Evolutionary conservation across 2,329 filamentous ascomycete species (phyloP), one percentile per base, ranked within the genome.

Genomic region (Clarireedia homoeocarpa): DNA sequence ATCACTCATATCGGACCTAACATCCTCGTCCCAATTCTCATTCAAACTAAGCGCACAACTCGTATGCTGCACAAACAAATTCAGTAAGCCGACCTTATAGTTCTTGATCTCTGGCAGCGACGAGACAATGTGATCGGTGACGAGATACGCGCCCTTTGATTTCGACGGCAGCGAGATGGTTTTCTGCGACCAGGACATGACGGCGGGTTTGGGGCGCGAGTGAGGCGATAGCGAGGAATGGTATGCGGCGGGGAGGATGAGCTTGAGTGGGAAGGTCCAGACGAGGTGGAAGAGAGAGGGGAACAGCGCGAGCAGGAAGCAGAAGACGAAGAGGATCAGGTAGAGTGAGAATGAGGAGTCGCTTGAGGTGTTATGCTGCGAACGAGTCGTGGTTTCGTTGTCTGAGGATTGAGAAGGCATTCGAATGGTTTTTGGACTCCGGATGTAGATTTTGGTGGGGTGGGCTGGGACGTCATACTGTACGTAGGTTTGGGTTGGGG

Each of bases 61-160:
- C 5, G 94, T 99, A 74, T 99, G 94, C 74, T 99, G 92, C 54
- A 97, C 80, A 71, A 97, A 99, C 48, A 99, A 79, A 71, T 96
- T 85, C 60, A 97, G 75, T 59, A 95, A 74, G 46, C 91, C 91
- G 64, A 94, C 82, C 71, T 92, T 92, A 80, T 95, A 96, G 62
- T 82, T 71, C 58, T 78, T 77, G 62, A 97, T 81, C 73, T 96
- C 91, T 4, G 92, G 91, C 0, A 97, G 74, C 58, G 84, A 76
- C 50, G 77, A 75, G 26, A 83, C 64, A 55, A 97, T 80, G 52
- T 85, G 77, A 70, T 91, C 83, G 51, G 92, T 96, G 66, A 97
- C 80, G 58, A 97, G 87, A 75, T 96, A 96, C 53, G 84, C 89
- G 70, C 94, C 94, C 59, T 91, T 85, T 46, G 84, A 82, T 69